Conservation (phyloP, 2,329 filamentous ascomycete genomes). For the Coleophoma cylindrospora region DNA sequence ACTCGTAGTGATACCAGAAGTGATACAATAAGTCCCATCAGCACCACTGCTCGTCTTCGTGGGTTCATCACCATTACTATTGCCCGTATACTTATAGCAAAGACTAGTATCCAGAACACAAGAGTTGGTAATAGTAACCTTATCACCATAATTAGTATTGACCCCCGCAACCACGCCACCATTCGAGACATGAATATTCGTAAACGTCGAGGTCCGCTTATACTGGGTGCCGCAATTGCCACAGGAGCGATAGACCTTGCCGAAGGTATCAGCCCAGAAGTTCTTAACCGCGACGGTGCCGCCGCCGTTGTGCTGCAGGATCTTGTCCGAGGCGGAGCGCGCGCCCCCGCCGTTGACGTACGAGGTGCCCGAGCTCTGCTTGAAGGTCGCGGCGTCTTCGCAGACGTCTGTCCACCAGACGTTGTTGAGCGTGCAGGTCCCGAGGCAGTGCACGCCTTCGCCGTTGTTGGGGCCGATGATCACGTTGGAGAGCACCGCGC, state of each 20-base stretch:
- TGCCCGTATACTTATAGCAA: slow-evolving; percentile 25
- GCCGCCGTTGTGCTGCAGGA: slow-evolving; percentile 36
- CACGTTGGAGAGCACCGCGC: slow-evolving; percentile 20
- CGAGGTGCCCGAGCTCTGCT: slow-evolving; percentile 31
- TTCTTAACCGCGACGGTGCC: slow-evolving; percentile 26
- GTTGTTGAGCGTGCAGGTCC: neutral
- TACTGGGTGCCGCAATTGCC: slow-evolving; percentile 40
- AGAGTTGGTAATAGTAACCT: slow-evolving; percentile 33
- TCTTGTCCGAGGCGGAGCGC: slow-evolving; percentile 34
- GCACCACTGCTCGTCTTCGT: slow-evolving; percentile 31
- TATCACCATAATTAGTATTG: slow-evolving; percentile 45
- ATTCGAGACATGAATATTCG: slow-evolving; percentile 34
- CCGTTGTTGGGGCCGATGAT: slow-evolving; percentile 33
- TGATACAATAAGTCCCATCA: slow-evolving; percentile 28
- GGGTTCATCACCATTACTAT: slow-evolving; percentile 30
- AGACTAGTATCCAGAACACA: slow-evolving; percentile 20
- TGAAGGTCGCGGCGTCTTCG: slow-evolving; percentile 33
- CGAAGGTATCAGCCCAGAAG: slow-evolving; percentile 37
- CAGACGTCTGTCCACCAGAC: slow-evolving; percentile 25
- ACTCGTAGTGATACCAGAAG: slow-evolving; percentile 10
- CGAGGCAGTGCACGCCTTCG: slow-evolving; percentile 36
- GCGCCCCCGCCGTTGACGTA: slow-evolving; percentile 37
- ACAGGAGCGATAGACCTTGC: slow-evolving; percentile 43
- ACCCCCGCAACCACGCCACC: slow-evolving; percentile 42
- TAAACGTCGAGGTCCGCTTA: slow-evolving; percentile 36